Percentiles rank a stretch among this genome's conserved stretches.
Evolutionary conservation across 2,329 filamentous ascomycete species (phyloP).

Genomic region (Trichophaea hybrida): DNA sequence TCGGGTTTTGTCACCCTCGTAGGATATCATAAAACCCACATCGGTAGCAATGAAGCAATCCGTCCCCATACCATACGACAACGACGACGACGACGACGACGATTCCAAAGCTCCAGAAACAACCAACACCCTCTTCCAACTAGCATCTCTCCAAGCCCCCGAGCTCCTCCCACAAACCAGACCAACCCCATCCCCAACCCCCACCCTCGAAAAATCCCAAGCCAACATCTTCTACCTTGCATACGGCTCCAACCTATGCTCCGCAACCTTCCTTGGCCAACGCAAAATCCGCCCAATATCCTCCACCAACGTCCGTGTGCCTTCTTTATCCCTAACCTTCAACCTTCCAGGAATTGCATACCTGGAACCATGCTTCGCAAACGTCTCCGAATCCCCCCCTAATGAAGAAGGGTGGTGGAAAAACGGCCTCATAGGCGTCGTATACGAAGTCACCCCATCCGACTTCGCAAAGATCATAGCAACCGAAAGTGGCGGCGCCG

Average conservation of each 20-base stretch:
- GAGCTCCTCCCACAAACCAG: background rate
- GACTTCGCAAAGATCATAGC: conserved; percentile 80
- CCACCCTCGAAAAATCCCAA: conserved; percentile 8
- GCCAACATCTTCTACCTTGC: conserved; percentile 63
- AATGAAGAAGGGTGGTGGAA: background rate
- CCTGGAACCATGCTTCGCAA: conserved; percentile 81
- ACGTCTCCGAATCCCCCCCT: conserved; percentile 36
- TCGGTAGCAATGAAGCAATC: background rate
- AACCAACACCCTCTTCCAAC: background rate
- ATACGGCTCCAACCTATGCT: conserved; percentile 79
- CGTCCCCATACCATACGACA: background rate
- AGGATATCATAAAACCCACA: too few relatives aligned
- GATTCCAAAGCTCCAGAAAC: background rate
- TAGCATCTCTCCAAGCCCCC: background rate
- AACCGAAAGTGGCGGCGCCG: conserved; percentile 73
- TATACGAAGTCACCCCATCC: conserved; percentile 75
- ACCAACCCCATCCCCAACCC: background rate
- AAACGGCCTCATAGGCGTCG: conserved; percentile 60
- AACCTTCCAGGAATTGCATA: conserved; percentile 78
- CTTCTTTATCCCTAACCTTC: conserved; percentile 64
- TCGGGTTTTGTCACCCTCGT: too few relatives aligned
- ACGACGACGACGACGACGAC: background rate
- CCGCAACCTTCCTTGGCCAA: conserved; percentile 57
- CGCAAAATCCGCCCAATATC: conserved; percentile 72
- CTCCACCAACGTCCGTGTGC: conserved; percentile 66